These are phyloP conservation scores for Amyloporia xantha DNA, from an alignment of 768 basidiomycete genomes.

Conservation along the genomic window DNA sequence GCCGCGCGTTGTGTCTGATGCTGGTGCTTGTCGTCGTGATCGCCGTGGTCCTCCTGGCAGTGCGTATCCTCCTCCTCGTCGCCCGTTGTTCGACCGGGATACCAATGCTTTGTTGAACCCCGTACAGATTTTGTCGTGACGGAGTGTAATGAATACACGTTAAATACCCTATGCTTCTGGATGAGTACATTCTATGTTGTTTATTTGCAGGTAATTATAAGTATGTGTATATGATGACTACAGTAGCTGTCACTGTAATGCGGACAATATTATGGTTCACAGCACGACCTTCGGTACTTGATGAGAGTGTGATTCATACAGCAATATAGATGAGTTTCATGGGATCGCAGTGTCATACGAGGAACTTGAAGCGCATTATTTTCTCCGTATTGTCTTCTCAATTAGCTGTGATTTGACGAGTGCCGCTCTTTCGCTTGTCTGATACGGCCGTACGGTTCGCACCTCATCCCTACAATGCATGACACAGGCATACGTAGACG, in stretches of 20 bases:
- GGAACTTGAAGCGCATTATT: too few relatives aligned
- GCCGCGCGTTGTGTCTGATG: slow-evolving; percentile 85
- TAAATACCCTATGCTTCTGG: neutral
- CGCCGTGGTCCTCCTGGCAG: slow-evolving; percentile 86
- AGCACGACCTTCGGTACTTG: too few relatives aligned
- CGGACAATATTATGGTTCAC: neutral
- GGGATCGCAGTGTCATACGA: too few relatives aligned
- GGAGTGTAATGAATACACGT: neutral
- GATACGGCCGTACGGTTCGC: too few relatives aligned
- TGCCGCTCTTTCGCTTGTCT: too few relatives aligned
- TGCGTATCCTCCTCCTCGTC: slow-evolving; percentile 40
- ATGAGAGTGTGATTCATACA: too few relatives aligned
- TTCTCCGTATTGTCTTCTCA: too few relatives aligned
- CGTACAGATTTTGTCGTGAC: slow-evolving; percentile 22
- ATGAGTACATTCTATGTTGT: slow-evolving; percentile 3
- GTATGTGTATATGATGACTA: neutral
- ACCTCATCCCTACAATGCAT: too few relatives aligned
- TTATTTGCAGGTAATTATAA: neutral
- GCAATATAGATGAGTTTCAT: too few relatives aligned
- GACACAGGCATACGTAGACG: too few relatives aligned
- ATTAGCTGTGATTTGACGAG: too few relatives aligned
- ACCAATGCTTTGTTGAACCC: slow-evolving; percentile 19
- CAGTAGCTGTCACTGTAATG: neutral
- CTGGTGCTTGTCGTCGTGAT: slow-evolving; percentile 81
- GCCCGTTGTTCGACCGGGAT: slow-evolving; percentile 21